These are phyloP conservation scores for Pinus tabuliformis DNA, from an alignment of 75 land plant species.

Conservation along the genomic window DNA sequence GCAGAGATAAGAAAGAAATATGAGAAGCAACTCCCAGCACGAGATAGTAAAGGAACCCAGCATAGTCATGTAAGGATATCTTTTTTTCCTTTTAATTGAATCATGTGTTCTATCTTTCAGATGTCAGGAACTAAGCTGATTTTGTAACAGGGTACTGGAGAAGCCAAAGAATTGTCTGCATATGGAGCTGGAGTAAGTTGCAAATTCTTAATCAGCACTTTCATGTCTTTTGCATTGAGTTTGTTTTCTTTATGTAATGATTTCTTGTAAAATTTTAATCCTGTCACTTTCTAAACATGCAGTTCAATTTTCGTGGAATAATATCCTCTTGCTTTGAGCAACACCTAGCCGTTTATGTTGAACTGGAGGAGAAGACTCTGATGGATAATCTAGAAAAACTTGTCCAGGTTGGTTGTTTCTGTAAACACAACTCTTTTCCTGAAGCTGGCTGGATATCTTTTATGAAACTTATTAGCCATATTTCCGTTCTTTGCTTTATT, in stretches of 20 bases:
- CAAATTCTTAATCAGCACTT: background rate
- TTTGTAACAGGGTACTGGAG: slow-evolving; percentile 45
- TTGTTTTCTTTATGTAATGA: background rate
- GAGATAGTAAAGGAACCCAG: slow-evolving; percentile 34
- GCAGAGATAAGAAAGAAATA: slow-evolving; percentile 90
- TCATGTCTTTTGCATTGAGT: background rate
- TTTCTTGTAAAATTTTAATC: background rate
- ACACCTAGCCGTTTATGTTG: slow-evolving; percentile 85
- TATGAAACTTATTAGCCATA: background rate
- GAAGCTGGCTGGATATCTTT: background rate
- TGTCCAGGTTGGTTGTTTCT: slow-evolving; percentile 61
- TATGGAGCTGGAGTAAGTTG: slow-evolving; percentile 63
- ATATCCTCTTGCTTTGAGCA: slow-evolving; percentile 98
- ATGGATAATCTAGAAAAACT: slow-evolving; percentile 97
- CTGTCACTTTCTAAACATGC: slow-evolving; percentile 12
- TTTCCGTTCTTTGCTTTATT: background rate
- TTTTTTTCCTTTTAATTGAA: background rate
- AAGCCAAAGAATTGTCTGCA: slow-evolving; percentile 40
- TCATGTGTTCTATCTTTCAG: slow-evolving; percentile 1
- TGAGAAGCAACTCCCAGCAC: slow-evolving; percentile 80
- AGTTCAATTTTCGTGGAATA: slow-evolving; percentile 94
- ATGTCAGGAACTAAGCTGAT: background rate
- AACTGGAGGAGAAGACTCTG: slow-evolving; percentile 91
- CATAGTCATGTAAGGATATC: slow-evolving; percentile 1
- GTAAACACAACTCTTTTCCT: background rate